A percentile compares a stretch with the other conserved stretches of the same genome.
phyloP scores from a whole-genome alignment of 306 rosid species.

The Begonia peltatifolia region DNA sequence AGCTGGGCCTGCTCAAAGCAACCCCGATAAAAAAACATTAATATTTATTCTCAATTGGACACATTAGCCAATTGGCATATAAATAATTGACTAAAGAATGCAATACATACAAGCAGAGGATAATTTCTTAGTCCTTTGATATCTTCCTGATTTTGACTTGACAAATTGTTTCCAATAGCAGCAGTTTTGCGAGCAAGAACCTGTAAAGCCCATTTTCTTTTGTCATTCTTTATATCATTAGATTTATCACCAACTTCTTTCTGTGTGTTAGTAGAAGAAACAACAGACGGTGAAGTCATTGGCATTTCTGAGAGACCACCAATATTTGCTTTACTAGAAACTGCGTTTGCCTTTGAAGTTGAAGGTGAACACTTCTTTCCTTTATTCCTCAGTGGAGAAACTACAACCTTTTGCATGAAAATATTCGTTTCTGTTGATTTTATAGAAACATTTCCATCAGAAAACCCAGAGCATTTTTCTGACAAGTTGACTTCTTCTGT shows the following conservation, averaged over 20 bases:
- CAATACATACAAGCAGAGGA: slow-evolving; percentile 74
- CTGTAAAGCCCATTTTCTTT: slow-evolving; percentile 93
- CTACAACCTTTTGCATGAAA: slow-evolving; percentile 24
- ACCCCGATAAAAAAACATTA: not conserved
- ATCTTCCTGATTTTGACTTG: slow-evolving; percentile 43
- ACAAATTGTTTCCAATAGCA: slow-evolving; percentile 25
- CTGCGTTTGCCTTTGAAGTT: slow-evolving; percentile 22
- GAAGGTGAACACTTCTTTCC: slow-evolving; percentile 24
- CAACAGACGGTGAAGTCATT: slow-evolving; percentile 25
- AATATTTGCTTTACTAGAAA: slow-evolving; percentile 29
- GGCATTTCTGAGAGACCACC: slow-evolving; percentile 25
- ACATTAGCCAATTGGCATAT: too few relatives aligned
- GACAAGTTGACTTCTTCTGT: slow-evolving; percentile 26
- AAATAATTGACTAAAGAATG: not conserved
- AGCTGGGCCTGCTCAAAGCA: slow-evolving; percentile 68
- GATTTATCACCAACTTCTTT: slow-evolving; percentile 34
- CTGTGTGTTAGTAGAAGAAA: slow-evolving; percentile 25
- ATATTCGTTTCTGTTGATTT: slow-evolving; percentile 26
- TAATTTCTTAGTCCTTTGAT: slow-evolving; percentile 47
- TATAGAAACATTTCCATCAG: slow-evolving; percentile 17
- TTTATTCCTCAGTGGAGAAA: slow-evolving; percentile 23
- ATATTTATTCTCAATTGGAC: too few relatives aligned
- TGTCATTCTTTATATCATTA: slow-evolving; percentile 40
- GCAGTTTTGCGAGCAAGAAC: slow-evolving; percentile 78
- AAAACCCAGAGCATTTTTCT: slow-evolving; percentile 21